Conservation (phyloP, 2,329 filamentous ascomycete genomes). For the Phyllosticta citribraziliensis region DNA sequence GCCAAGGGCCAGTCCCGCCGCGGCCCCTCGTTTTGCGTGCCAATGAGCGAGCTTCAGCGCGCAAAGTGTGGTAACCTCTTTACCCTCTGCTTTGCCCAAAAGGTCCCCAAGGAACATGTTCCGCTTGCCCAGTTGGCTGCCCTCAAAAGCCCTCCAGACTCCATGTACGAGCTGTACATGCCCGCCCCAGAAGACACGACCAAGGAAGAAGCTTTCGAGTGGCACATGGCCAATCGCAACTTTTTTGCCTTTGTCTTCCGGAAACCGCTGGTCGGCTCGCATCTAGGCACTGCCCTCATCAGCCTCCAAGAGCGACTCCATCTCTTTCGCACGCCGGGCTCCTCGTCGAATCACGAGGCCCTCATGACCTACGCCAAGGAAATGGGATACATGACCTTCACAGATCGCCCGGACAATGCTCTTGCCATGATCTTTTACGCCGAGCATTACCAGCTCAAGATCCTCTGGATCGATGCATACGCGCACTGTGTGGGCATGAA, state of each 20-base stretch:
- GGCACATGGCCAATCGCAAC: constrained; percentile 63
- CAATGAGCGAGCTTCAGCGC: constrained; percentile 47
- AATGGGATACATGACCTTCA: constrained; percentile 60
- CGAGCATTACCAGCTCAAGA: constrained; percentile 52
- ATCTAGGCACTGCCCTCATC: constrained; percentile 55
- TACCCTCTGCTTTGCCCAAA: constrained; percentile 32
- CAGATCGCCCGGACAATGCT: constrained; percentile 56
- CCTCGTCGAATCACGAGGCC: constrained; percentile 49
- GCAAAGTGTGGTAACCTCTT: constrained; percentile 53
- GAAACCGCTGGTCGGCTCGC: constrained; percentile 56
- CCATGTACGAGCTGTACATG: constrained; percentile 54
- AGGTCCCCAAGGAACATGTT: constrained; percentile 14
- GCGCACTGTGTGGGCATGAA: constrained; percentile 72
- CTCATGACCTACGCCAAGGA: constrained; percentile 57
- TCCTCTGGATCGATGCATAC: constrained; percentile 66
- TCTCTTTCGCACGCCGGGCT: constrained; percentile 44
- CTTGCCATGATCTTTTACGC: constrained; percentile 58
- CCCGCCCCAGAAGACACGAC: constrained; percentile 49
- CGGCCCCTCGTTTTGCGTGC: constrained; percentile 59
- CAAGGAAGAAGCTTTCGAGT: constrained; percentile 46
- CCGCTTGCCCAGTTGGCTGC: background rate
- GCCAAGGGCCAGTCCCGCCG: constrained; percentile 53
- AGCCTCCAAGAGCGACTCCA: constrained; percentile 56
- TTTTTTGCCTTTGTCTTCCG: constrained; percentile 62
- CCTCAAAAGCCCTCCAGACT: constrained; percentile 4